Evolutionary conservation across 2,329 filamentous ascomycete genomes (phyloP).

Genomic region (Hypoxylon sp.): DNA sequence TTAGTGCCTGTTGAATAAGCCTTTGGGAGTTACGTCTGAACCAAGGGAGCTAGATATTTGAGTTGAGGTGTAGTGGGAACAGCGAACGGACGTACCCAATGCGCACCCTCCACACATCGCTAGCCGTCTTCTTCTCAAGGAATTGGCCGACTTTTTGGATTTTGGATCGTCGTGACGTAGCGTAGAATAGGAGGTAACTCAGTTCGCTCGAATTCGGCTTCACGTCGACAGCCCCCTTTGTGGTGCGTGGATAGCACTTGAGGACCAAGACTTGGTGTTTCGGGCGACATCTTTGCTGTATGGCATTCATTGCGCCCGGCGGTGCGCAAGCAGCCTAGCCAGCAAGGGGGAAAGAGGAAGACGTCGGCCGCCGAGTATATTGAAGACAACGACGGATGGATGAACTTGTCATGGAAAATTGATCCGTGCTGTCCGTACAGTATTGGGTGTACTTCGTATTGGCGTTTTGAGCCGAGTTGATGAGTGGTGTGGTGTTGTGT

Average conservation of each 20-base stretch:
- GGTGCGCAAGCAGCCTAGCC: slow-evolving; percentile 40
- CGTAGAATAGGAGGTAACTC: slow-evolving; percentile 97
- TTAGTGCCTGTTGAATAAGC: slow-evolving; percentile 21
- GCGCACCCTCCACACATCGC: slow-evolving; percentile 89
- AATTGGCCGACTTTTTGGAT: slow-evolving; percentile 96
- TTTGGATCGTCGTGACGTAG: slow-evolving; percentile 92
- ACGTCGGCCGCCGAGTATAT: slow-evolving; percentile 20
- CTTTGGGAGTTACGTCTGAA: background rate
- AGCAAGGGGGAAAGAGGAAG: slow-evolving; percentile 23
- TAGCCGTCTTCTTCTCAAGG: slow-evolving; percentile 91
- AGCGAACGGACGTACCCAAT: slow-evolving; percentile 74
- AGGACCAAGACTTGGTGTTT: slow-evolving; percentile 97
- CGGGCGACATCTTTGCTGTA: slow-evolving; percentile 80
- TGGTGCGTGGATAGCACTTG: slow-evolving; percentile 94
- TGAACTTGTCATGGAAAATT: slow-evolving; percentile 29
- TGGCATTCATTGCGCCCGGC: slow-evolving; percentile 68
- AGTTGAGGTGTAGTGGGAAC: slow-evolving; percentile 3
- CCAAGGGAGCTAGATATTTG: slow-evolving; percentile 1
- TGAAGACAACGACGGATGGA: slow-evolving; percentile 16
- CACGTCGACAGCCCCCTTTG: slow-evolving; percentile 91
- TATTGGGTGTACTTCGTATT: slow-evolving; percentile 5
- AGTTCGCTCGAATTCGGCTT: slow-evolving; percentile 97
- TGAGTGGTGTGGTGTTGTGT: slow-evolving; percentile 18
- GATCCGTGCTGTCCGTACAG: background rate
- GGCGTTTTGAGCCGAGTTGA: slow-evolving; percentile 6